Conservation (phyloP, 2,329 filamentous ascomycete genomes). For the Mycosphaerelloides madeirae region DNA sequence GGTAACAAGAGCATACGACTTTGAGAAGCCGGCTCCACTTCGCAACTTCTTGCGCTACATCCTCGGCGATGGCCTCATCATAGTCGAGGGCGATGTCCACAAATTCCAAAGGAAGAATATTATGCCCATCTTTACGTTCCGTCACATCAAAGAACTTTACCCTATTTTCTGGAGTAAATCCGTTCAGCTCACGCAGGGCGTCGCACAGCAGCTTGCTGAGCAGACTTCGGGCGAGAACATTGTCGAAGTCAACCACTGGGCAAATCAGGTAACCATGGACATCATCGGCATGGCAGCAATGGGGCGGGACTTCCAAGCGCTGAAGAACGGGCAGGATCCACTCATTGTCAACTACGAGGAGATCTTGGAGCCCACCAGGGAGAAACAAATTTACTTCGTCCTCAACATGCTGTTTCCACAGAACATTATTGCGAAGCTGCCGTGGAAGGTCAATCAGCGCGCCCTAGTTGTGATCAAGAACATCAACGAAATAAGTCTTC, state of each 20-base stretch:
- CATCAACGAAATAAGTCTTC: conserved; percentile 40
- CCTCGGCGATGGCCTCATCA: conserved; percentile 48
- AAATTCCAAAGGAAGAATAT: conserved; percentile 63
- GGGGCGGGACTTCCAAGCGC: conserved; percentile 40
- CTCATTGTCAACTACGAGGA: conserved; percentile 42
- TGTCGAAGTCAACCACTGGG: conserved; percentile 41
- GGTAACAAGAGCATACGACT: conserved; percentile 51
- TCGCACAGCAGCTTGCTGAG: conserved; percentile 50
- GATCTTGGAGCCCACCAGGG: conserved; percentile 42
- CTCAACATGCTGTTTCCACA: conserved; percentile 36
- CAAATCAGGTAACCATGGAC: conserved; percentile 43
- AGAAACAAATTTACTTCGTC: conserved; percentile 46
- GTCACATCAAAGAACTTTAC: conserved; percentile 79
- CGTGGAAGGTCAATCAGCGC: conserved; percentile 45
- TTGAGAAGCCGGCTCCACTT: conserved; percentile 44
- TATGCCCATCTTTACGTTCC: conserved; percentile 75
- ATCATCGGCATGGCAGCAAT: conserved; percentile 45
- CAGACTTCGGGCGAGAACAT: conserved; percentile 10
- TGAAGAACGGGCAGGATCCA: conserved; percentile 40
- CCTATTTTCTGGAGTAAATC: conserved; percentile 71
- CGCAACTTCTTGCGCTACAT: conserved; percentile 46
- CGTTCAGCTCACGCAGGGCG: conserved; percentile 59
- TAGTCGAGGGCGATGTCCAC: conserved; percentile 49
- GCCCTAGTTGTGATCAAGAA: conserved; percentile 24
- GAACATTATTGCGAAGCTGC: conserved; percentile 39